Evolutionary conservation across 257 asterid species (phyloP), one percentile per base, ranked within the genome.

Genomic region (Plectranthus barbatus): DNA sequence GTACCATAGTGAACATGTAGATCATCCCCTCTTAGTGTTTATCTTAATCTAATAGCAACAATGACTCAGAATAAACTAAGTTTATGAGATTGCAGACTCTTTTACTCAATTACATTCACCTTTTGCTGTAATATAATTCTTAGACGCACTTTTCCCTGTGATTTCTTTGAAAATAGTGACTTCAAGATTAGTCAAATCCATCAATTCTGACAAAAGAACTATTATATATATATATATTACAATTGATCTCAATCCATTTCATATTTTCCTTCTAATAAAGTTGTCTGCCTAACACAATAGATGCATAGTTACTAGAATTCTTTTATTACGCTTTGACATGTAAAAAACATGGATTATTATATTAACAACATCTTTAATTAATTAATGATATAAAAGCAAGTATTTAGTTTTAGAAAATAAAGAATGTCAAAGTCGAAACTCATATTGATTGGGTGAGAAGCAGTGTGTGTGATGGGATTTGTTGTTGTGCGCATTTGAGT

Each of bases 171-270:
- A 47, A 74, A 68, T 46, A 74, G 76, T 71, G 78, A 72, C 71
- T 31, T 50, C 31, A 64, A 66, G 80, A 41, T 64, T 61, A 31
- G 84, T 79, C 78, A 74, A 71, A 72, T 79, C 83, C 56, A 64
- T 75, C 80, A 70, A 72, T 60, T 73, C 66, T 33, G 12, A 62
- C 7, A 49, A 60, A 60, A 6, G 23, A 47, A 59, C 7, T 12
- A 40, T 20, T 8, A 10, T 24, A 12, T 21, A 50, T 20, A 20
- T 50, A 11, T 51, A 1, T 26, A 26, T 26, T 26, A 53, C 48
- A 52, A 45, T 46, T 31, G 21, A 62, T 47, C 47, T 11, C 31
- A 60, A 61, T 47, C 31, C 31, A 1, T 26, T 26, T 26, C 31
- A 26, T 5, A 26, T n/a, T 10, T 50, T 21, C n/a, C 9, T 21